Percentiles rank a stretch among this genome's conserved stretches.
phyloP scores from a whole-genome alignment of 2,329 filamentous ascomycete species.

The Cryphonectria nitschkei region DNA sequence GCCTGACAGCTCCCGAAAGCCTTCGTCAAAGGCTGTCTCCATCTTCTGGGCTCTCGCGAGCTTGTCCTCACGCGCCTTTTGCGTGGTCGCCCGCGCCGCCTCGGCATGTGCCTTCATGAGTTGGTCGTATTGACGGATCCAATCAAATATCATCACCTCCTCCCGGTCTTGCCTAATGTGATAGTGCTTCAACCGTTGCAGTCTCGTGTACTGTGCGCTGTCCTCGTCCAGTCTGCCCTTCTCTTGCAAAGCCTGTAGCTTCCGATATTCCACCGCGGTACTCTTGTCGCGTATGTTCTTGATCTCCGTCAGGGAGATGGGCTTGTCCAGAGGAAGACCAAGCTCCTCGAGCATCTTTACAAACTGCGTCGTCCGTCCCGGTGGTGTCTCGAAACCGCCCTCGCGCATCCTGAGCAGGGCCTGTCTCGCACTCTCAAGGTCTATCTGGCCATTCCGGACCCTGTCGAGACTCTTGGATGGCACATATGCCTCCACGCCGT shows the following conservation, averaged over 20 bases:
- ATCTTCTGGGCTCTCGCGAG: slow-evolving; percentile 27
- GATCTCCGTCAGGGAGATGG: slow-evolving; percentile 30
- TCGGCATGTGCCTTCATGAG: slow-evolving; percentile 31
- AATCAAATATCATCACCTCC: slow-evolving; percentile 29
- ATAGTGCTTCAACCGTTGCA: slow-evolving; percentile 29
- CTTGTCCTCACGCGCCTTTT: background rate
- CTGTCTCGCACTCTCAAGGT: slow-evolving; percentile 48
- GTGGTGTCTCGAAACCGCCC: slow-evolving; percentile 47
- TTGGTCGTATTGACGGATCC: slow-evolving; percentile 41
- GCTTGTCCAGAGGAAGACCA: slow-evolving; percentile 28
- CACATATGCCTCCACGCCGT: slow-evolving; percentile 23
- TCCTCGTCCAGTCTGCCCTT: slow-evolving; percentile 23
- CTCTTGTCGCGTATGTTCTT: slow-evolving; percentile 35
- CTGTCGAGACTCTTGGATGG: slow-evolving; percentile 30
- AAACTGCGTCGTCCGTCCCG: slow-evolving; percentile 45
- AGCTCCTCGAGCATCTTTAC: slow-evolving; percentile 34
- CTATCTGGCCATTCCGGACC: slow-evolving; percentile 51
- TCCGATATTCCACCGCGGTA: slow-evolving; percentile 41
- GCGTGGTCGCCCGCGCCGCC: background rate
- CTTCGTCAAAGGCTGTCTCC: slow-evolving; percentile 32
- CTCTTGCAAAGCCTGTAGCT: slow-evolving; percentile 44
- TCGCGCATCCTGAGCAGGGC: slow-evolving; percentile 52
- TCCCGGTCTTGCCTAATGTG: slow-evolving; percentile 28
- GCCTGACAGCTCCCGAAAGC: slow-evolving; percentile 40
- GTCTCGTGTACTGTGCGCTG: slow-evolving; percentile 12